These are phyloP conservation scores for Gyromitra esculenta DNA, from an alignment of 2,329 filamentous ascomycete species.

Conservation along the genomic window DNA sequence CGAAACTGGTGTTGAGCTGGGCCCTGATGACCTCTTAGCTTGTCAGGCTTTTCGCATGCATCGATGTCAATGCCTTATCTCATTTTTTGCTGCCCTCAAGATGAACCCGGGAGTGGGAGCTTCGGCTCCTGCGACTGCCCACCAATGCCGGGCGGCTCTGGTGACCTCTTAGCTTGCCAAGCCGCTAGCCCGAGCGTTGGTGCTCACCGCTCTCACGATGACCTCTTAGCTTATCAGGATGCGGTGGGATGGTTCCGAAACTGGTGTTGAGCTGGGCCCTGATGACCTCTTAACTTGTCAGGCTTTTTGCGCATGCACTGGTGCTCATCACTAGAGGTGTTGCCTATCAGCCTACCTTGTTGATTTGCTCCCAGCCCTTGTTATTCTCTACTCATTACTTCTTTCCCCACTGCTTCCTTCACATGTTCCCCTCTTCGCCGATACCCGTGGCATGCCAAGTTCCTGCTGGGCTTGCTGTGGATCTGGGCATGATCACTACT, in stretches of 20 bases:
- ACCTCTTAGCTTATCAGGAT: background rate
- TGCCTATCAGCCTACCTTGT: background rate
- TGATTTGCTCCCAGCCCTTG: no score
- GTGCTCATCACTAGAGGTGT: background rate
- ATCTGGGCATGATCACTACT: conserved; percentile 9
- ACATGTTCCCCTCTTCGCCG: background rate
- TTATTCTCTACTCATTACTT: background rate
- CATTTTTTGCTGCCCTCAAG: background rate
- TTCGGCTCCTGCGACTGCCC: no score
- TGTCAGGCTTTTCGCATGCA: background rate
- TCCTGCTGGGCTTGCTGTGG: background rate
- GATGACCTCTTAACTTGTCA: background rate
- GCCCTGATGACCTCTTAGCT: background rate
- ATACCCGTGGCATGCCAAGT: background rate
- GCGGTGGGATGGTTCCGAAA: background rate
- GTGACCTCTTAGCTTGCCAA: background rate
- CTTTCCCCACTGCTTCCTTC: background rate
- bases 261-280: background rate
- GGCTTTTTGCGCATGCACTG: background rate
- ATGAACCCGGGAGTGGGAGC: no score
- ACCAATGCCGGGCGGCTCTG: background rate
- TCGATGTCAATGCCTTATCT: background rate
- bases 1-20: background rate
- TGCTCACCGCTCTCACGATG: background rate
- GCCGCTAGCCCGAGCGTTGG: background rate